phyloP scores from a whole-genome alignment of 495 filamentous ascomycete species.

The Podospora pseudoanserina region DNA sequence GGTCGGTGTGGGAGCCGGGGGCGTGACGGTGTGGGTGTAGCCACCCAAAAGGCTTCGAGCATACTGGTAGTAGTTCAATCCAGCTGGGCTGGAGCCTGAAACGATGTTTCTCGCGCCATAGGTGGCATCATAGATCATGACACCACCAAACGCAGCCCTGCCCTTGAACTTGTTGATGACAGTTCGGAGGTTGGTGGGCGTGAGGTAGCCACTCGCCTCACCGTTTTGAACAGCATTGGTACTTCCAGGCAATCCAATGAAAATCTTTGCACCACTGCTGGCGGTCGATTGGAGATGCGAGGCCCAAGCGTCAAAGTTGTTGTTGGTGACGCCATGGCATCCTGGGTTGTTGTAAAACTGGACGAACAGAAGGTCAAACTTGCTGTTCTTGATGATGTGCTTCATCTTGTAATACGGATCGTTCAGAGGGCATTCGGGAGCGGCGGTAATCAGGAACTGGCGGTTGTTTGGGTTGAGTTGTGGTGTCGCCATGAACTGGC shows the following conservation, averaged over 20 bases:
- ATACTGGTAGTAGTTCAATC: constrained; percentile 31
- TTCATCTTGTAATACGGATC: constrained; percentile 50
- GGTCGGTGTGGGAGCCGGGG: constrained; percentile 13
- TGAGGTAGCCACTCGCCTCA: constrained; percentile 31
- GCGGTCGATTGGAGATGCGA: constrained; percentile 48
- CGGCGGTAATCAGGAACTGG: constrained; percentile 55
- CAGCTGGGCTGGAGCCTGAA: constrained; percentile 5
- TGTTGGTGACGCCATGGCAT: constrained; percentile 48
- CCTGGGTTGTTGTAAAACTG: constrained; percentile 71
- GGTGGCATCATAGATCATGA: constrained; percentile 42
- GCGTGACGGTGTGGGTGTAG: constrained; percentile 10
- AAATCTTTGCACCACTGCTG: constrained; percentile 59
- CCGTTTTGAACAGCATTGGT: constrained; percentile 18
- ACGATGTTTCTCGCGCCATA: constrained; percentile 26
- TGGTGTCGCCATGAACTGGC: constrained; percentile 41
- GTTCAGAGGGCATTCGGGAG: constrained; percentile 61
- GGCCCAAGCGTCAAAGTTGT: constrained; percentile 65
- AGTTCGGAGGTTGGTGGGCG: constrained; percentile 13
- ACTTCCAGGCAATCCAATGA: constrained; percentile 54
- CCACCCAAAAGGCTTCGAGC: constrained; percentile 26
- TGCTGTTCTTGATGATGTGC: constrained; percentile 49
- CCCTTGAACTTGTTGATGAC: constrained; percentile 35
- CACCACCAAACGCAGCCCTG: constrained; percentile 38
- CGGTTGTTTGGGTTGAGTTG: constrained; percentile 20
- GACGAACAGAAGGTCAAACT: constrained; percentile 63